phyloP scores from a whole-genome alignment of 2,329 filamentous ascomycete genomes.

The Verticillium nonalfalfae region DNA sequence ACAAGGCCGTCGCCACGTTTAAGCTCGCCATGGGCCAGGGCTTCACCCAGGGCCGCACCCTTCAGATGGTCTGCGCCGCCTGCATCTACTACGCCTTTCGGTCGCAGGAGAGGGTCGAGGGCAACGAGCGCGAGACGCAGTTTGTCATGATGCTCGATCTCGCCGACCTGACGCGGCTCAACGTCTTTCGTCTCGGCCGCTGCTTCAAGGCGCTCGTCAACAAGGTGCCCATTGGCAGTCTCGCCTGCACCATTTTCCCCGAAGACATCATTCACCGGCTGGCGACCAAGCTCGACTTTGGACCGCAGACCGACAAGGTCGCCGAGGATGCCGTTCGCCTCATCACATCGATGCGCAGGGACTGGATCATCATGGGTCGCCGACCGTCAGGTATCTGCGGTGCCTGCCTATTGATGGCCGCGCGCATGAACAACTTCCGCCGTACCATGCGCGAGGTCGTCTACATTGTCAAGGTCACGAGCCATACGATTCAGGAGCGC shows the following conservation, averaged over 20 bases:
- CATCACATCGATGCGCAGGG: constrained; percentile 85
- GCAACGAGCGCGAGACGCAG: constrained; percentile 53
- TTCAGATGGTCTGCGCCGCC: constrained; percentile 81
- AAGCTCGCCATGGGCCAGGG: constrained; percentile 68
- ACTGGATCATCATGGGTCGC: constrained; percentile 96
- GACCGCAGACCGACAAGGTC: constrained; percentile 71
- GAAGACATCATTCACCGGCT: constrained; percentile 91
- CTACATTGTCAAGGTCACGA: constrained; percentile 96
- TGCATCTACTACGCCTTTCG: constrained; percentile 87
- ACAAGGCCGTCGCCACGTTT: constrained; percentile 66
- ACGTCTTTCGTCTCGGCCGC: constrained; percentile 87
- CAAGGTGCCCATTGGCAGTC: constrained; percentile 49
- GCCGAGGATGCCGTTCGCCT: constrained; percentile 84
- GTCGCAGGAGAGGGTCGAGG: constrained; percentile 30
- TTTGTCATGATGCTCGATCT: constrained; percentile 93
- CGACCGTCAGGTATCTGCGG: constrained; percentile 91
- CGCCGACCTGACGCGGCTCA: constrained; percentile 74
- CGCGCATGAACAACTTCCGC: constrained; percentile 96
- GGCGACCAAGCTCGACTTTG: constrained; percentile 87
- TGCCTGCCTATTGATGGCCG: constrained; percentile 88
- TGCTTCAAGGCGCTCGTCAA: constrained; percentile 81
- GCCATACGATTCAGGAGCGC: constrained; percentile 85
- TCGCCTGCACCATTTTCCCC: constrained; percentile 51
- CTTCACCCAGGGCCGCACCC: constrained; percentile 80
- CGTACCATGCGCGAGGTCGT: constrained; percentile 90